Conservation (phyloP, 257 asterid species). For the Solanum neorickii region DNA sequence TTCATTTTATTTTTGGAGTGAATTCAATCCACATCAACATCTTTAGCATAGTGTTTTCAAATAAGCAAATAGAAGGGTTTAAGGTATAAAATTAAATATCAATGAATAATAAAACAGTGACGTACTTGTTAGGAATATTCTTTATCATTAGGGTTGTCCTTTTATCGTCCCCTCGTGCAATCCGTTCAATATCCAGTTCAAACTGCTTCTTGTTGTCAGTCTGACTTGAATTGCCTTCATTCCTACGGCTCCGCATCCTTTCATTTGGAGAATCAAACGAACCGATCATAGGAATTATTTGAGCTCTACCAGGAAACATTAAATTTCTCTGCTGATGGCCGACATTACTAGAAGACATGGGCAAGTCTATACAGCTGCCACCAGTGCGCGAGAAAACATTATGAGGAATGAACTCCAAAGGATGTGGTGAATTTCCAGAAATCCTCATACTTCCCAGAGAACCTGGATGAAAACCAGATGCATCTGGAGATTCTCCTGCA, state of each 20-base stretch:
- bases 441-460: slow-evolving; percentile 81
- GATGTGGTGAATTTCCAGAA: slow-evolving; percentile 74
- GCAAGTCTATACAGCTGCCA: slow-evolving; percentile 62
- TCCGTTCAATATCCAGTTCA: slow-evolving; percentile 91
- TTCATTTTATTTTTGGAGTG: background rate
- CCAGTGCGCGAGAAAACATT: slow-evolving; percentile 57
- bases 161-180: slow-evolving; percentile 84
- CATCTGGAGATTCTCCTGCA: slow-evolving; percentile 82
- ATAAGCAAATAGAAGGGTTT: background rate
- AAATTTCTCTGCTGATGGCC: slow-evolving; percentile 82
- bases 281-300: slow-evolving; percentile 77
- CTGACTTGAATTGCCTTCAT: slow-evolving; percentile 61
- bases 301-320: slow-evolving; percentile 87
- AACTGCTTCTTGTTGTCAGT: slow-evolving; percentile 88
- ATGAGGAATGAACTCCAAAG: slow-evolving; percentile 64
- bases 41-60: background rate
- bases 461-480: slow-evolving; percentile 79
- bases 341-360: slow-evolving; percentile 54
- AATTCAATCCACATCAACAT: background rate
- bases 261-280: slow-evolving; percentile 87
- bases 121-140: slow-evolving; percentile 99
- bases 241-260: slow-evolving; percentile 71
- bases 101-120: background rate
- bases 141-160: slow-evolving; percentile 97
- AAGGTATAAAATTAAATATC: background rate